Base-by-base conservation (phyloP, 768 basidiomycete species). In the Dictyophora rubrovolvata region DNA sequence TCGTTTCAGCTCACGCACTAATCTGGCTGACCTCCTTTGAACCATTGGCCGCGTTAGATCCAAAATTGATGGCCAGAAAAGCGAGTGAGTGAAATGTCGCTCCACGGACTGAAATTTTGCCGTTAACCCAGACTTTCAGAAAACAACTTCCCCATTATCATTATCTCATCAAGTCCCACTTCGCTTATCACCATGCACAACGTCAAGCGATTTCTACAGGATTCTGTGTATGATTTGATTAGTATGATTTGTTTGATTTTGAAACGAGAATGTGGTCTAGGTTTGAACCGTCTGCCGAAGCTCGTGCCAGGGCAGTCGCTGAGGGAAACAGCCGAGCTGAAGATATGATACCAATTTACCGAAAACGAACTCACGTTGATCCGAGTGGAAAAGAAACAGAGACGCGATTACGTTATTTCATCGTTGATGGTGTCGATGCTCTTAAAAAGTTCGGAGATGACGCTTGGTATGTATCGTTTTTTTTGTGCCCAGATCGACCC, bases 171-270 rank as follows among this genome's bases (percentile, higher is more conserved):
- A 0, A 93, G 88, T 16, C 93, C 93, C 0, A 97, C 95, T 1
- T 85, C 93, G 2, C 81, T 99, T 57, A 86, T 99, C 68, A 96
- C 93, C 6, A 96, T 99, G 92, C 85, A 93, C 80, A 99, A 99
- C 67, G 92, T 98, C 58, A 90, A 89, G 70, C 82, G 81, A 34
- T 96, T 98, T 73, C 73, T 99, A 16, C 92, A 97, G 73, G 92
- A 97, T 66, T 82, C 91, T 0, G 73, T 80, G 86, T 91, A 71
- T 60, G 84, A 71, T 55, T 34, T 17, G 18, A 37, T 17, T 60
- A 18, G 17, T 17, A 10, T n/a, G 22, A 4, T 51, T 17, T 33
- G 1, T 6, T 17, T 61, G 28, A 23, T 58, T 58, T 59, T 21
- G 51, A 21, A 34, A 58, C 55, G n/a, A 23, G 50, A 53, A 3